These are phyloP conservation scores for Solanum sitiens DNA, from an alignment of 257 asterid species.

Conservation along the genomic window DNA sequence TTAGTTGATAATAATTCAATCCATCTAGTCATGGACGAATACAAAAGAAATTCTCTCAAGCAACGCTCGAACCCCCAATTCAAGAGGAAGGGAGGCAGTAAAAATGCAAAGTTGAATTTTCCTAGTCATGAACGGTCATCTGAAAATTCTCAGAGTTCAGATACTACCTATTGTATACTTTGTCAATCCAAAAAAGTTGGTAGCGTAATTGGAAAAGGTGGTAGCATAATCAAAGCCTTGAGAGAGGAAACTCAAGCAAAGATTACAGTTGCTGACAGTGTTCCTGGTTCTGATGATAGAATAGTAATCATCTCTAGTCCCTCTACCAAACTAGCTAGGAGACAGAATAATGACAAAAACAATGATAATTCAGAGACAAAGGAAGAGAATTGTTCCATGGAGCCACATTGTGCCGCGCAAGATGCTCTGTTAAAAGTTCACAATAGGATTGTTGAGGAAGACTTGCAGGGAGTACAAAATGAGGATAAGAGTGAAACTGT, in stretches of 20 bases:
- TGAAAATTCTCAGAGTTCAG: constrained; percentile 34
- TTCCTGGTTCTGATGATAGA: constrained; percentile 76
- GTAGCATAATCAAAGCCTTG: constrained; percentile 56
- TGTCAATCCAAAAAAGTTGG: constrained; percentile 68
- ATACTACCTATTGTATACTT: constrained; percentile 51
- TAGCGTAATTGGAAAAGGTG: constrained; percentile 83
- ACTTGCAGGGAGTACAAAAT: constrained; percentile 29
- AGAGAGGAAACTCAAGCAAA: constrained; percentile 83
- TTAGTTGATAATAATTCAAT: not conserved
- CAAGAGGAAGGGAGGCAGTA: constrained; percentile 42
- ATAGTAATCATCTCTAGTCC: constrained; percentile 53
- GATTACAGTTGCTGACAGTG: constrained; percentile 60
- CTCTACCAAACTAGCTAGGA: constrained; percentile 36
- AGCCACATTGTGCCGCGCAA: constrained; percentile 74
- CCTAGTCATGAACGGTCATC: constrained; percentile 23
- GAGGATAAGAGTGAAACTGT: constrained; percentile 26
- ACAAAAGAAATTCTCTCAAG: constrained; percentile 29
- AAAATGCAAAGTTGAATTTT: constrained; percentile 35
- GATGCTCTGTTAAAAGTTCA: constrained; percentile 78
- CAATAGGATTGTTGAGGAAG: constrained; percentile 62
- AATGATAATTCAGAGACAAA: constrained; percentile 4
- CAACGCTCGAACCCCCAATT: constrained; percentile 45
- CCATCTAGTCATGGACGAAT: constrained; percentile 41
- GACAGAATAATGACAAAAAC: constrained; percentile 12
- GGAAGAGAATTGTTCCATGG: constrained; percentile 18